A percentile compares a stretch with the other conserved stretches of the same genome.
These are phyloP conservation scores for Vitellaria paradoxa DNA, from an alignment of 179 eudicot species.

Conservation along the genomic window DNA sequence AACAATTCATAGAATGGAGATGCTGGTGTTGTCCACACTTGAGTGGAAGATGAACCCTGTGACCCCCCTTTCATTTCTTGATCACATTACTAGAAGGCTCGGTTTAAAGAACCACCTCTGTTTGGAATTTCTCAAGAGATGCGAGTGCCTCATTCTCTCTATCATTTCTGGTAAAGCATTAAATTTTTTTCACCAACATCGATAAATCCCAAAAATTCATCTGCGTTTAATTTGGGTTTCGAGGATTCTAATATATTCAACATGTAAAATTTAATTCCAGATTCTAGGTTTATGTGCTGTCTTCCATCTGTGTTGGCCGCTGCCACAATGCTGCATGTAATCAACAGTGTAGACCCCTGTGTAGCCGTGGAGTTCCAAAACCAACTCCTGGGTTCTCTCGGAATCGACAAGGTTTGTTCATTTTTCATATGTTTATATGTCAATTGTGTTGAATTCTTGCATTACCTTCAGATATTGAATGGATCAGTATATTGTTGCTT, in stretches of 20 bases:
- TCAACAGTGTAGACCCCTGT: conserved; percentile 52
- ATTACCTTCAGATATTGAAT: not conserved
- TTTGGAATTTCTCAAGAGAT: conserved; percentile 37
- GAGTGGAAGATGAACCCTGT: conserved; percentile 53
- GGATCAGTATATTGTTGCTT: not conserved
- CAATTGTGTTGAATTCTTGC: not conserved
- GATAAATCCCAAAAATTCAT: not conserved
- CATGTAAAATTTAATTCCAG: not conserved
- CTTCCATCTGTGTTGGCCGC: conserved; percentile 59
- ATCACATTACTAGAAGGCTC: conserved; percentile 34
- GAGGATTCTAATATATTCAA: too few species aligned
- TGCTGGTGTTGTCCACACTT: conserved; percentile 42
- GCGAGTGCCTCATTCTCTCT: conserved; percentile 37
- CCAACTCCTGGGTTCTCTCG: conserved; percentile 50
- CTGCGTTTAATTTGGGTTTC: not conserved
- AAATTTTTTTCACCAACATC: not conserved
- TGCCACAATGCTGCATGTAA: conserved; percentile 64
- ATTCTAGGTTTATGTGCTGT: not conserved
- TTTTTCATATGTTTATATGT: not conserved
- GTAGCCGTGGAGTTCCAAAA: conserved; percentile 40
- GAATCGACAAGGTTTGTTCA: conserved; percentile 47
- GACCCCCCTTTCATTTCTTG: conserved; percentile 46
- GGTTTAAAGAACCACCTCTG: conserved; percentile 28
- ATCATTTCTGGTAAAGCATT: conserved; percentile 36
- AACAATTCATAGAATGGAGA: conserved; percentile 51